phyloP scores from a whole-genome alignment of 2,329 filamentous ascomycete genomes.

The Neonectria magnoliae region DNA sequence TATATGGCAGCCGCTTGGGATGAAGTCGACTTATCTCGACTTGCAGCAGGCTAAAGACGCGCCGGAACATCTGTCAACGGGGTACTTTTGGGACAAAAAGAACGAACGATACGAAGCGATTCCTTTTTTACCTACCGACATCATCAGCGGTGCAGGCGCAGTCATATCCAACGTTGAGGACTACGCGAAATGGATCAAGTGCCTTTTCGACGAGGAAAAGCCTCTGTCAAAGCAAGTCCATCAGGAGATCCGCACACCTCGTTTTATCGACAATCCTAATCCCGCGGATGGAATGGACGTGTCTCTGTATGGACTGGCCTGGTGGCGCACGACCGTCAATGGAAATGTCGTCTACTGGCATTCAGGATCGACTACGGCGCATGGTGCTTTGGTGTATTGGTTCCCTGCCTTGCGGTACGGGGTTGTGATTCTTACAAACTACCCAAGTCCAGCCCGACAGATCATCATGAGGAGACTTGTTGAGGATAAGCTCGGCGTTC shows the following conservation, averaged over 20 bases:
- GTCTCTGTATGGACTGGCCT: constrained; percentile 44
- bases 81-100: constrained; percentile 52
- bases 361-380: constrained; percentile 41
- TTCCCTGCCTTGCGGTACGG: constrained; percentile 46
- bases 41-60: constrained; percentile 39
- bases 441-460: not conserved
- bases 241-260: constrained; percentile 42
- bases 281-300: constrained; percentile 27
- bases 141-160: constrained; percentile 52
- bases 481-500: constrained; percentile 1
- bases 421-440: constrained; percentile 50
- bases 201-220: constrained; percentile 50
- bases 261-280: constrained; percentile 43
- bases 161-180: constrained; percentile 59
- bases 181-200: constrained; percentile 62
- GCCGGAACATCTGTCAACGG: constrained; percentile 49
- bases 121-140: constrained; percentile 38
- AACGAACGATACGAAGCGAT: constrained; percentile 34
- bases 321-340: constrained; percentile 38
- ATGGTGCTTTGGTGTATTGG: constrained; percentile 44
- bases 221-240: constrained; percentile 40
- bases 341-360: constrained; percentile 45
- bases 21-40: constrained; percentile 54
- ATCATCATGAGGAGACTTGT: not conserved
- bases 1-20: constrained; percentile 58